Evolutionary conservation across 768 basidiomycete species (phyloP).

Genomic region (Suillus subalutaceus): DNA sequence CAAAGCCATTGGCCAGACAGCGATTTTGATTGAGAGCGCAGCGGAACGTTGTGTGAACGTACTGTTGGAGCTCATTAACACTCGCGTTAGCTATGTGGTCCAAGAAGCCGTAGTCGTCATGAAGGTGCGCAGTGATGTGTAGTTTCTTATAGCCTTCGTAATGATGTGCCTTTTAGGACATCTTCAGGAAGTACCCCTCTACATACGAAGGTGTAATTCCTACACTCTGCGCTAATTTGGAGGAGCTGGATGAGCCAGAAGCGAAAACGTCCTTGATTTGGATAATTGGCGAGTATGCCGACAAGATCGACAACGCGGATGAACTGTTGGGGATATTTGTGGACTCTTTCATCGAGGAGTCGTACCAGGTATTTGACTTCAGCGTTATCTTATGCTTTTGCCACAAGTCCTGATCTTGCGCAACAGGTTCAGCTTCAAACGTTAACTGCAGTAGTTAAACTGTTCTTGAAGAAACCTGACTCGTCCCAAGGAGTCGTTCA

Average conservation of each 20-base stretch:
- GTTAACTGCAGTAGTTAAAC: slow-evolving; percentile 93
- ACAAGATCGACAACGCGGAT: slow-evolving; percentile 96
- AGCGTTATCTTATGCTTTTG: background rate
- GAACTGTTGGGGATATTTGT: slow-evolving; percentile 90
- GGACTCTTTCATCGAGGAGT: slow-evolving; percentile 91
- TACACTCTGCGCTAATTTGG: slow-evolving; percentile 90
- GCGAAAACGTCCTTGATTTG: slow-evolving; percentile 98
- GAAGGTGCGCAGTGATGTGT: slow-evolving; percentile 63
- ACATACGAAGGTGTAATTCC: slow-evolving; percentile 98
- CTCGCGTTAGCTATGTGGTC: slow-evolving; percentile 95
- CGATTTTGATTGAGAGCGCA: slow-evolving; percentile 91
- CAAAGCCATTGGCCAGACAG: slow-evolving; percentile 94
- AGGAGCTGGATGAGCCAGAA: slow-evolving; percentile 97
- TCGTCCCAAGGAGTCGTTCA: slow-evolving; percentile 92
- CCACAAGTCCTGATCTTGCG: slow-evolving; percentile 1
- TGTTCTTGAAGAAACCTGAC: slow-evolving; percentile 95
- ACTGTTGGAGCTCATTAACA: slow-evolving; percentile 88
- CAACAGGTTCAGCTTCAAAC: slow-evolving; percentile 73
- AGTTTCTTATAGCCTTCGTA: background rate
- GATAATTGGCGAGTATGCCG: slow-evolving; percentile 99
- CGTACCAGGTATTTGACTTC: slow-evolving; percentile 67
- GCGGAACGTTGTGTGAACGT: slow-evolving; percentile 96
- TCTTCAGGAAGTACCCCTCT: slow-evolving; percentile 96
- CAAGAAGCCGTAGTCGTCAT: slow-evolving; percentile 99
- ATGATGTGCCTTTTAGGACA: slow-evolving; percentile 61